Evolutionary conservation across 2,329 filamentous ascomycete species (phyloP), one percentile per base, ranked within the genome.

Genomic region (Westerdykella sp.): DNA sequence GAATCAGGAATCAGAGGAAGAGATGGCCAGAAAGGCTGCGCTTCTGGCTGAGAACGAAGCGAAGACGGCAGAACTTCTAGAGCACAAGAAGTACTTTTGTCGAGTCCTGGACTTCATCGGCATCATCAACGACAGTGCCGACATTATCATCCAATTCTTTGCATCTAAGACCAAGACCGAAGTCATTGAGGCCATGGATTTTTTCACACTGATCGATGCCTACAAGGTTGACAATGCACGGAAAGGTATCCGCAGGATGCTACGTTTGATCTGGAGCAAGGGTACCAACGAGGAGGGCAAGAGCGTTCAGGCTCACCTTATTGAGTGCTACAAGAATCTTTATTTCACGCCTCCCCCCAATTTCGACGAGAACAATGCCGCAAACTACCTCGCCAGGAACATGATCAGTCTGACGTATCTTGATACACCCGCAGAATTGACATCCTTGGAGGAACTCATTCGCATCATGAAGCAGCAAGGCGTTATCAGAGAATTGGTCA

Each of bases 391-490:
- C 59, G 91, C 91, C 21, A 82, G 90, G 49, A 98, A 97, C 69
- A 98, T 98, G 91, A 97, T 97, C 68, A 96, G 90, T 74, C 72
- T 98, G 59, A 98, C 93, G 0, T 97, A 95, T 66, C 91, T 90
- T 22, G 90, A 91, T 1, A 95, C 91, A 0, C 88, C 91, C 1
- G 93, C 94, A 1, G 93, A 98, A 64, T 73, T 98, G 42, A 98
- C 93, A 0, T 97, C 89, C 37, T 75, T 98, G 7, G 93, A 98
- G 68, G 93, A 98, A 67, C 75, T 98, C 3, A 75, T 98, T 6
- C 88, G 87, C 49, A 97, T 89, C 0, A 98, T 98, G 93, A 95
- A 96, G 87, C 94, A 90, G 69, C 83, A 84, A 31, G 87, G 88
- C 12, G 79, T 90, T 65, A 83, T 98, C 49, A 84, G 87, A 1